Evolutionary conservation across 148 eudicot genomes (phyloP), one percentile per base, ranked within the genome.

Genomic region (Nepenthes gracilis): DNA sequence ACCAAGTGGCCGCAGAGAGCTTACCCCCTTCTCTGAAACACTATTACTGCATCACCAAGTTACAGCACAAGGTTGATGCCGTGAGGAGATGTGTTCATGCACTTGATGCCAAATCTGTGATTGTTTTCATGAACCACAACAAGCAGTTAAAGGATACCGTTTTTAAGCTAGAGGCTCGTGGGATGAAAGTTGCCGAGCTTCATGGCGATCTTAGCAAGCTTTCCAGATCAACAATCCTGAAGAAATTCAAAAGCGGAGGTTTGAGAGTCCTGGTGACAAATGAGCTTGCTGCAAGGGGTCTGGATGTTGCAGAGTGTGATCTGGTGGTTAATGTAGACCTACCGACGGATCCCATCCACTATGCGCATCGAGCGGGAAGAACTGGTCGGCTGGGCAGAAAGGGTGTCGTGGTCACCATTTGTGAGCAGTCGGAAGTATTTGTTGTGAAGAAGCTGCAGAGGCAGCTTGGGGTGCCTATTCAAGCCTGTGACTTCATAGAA

Each of bases 301-400:
- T 92, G 70, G 98, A 88, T 70, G 74, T 92, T 34, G 62, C 95
- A 2, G 94, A 92, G 64, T 92, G 98, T 80, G 98, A 92, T 78
- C 96, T 92, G 59, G 98, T 92, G 43, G 91, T 92, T 11, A 92
- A 88, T 68, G 74, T 88, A 60, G 96, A 72, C 62, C 71, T 92
- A 47, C 98, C 98, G 8, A 92, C 98, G 0, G 98, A 92, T 75
- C 74, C 90, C 1, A 65, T 69, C 66, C 98, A 92, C 66, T 92
- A 92, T 74, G 96, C 96, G 0, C 96, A 92, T 68, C 84, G 98
- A 62, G 98, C 98, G 48, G 98, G 98, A 36, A 73, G 98, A 64
- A 85, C 96, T 12, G 98, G 96, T 37, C 80, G 98, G 54, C 91
- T 92, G 48, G 98, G 98, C 35, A 83, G 98, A 68, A 85, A 74